These are phyloP conservation scores for Heritiera fomes DNA, from an alignment of 345 rosid species.

Conservation along the genomic window DNA sequence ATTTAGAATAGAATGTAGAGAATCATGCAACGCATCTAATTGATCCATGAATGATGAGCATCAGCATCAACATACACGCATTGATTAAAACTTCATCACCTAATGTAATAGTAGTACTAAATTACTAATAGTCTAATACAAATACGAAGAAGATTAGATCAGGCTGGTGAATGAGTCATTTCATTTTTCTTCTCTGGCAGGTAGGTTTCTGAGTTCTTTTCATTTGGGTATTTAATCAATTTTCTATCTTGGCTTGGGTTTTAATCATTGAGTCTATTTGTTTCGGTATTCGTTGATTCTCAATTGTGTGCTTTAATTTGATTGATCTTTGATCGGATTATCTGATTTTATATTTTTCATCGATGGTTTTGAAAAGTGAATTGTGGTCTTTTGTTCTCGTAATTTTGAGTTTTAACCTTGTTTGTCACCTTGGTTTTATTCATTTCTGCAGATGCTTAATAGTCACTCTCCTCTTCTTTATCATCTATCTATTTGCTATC, in stretches of 20 bases:
- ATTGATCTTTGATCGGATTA: slow-evolving; percentile 14
- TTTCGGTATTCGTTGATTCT: not conserved
- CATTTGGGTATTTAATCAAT: slow-evolving; percentile 22
- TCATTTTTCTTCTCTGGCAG: slow-evolving; percentile 19
- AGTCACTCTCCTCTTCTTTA: not conserved
- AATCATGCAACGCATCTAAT: not conserved
- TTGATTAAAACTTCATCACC: not conserved
- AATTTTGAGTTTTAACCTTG: not conserved
- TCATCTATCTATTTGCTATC: not conserved
- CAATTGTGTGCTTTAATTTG: not conserved
- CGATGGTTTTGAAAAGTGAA: slow-evolving; percentile 14
- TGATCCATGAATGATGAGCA: not conserved
- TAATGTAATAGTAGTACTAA: not conserved
- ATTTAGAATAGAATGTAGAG: not conserved
- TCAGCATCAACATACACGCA: not conserved
- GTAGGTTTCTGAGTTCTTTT: slow-evolving; percentile 27
- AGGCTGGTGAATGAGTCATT: slow-evolving; percentile 52
- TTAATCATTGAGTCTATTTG: not conserved
- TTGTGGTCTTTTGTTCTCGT: slow-evolving; percentile 14
- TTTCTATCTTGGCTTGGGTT: slow-evolving; percentile 19
- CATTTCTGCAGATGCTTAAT: not conserved
- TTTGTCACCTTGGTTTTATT: not conserved
- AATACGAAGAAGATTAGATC: slow-evolving; percentile 7
- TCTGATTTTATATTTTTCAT: not conserved
- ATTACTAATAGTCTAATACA: too few species aligned